Evolutionary conservation across 345 rosid species (phyloP).

Genomic region (Acer saccharum): DNA sequence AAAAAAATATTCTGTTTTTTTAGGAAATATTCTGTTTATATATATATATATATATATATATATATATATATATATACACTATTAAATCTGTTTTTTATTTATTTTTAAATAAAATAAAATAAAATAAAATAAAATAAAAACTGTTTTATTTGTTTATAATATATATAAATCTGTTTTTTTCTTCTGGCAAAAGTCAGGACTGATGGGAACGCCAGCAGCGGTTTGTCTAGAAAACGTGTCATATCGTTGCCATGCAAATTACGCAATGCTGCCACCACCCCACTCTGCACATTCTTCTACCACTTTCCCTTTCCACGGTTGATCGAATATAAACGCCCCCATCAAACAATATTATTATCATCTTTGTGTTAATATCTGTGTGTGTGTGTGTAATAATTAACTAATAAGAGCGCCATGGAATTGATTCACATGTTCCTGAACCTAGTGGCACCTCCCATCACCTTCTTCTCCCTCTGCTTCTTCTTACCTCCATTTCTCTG

Average conservation of each 20-base stretch:
- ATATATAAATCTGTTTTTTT: too few relatives aligned
- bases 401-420: conserved; percentile 32
- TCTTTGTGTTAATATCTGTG: not conserved
- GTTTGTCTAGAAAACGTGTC: conserved; percentile 39
- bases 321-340: not conserved
- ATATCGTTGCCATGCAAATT: conserved; percentile 26
- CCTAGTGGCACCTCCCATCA: conserved; percentile 48
- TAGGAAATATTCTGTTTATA: too few relatives aligned
- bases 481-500: conserved; percentile 51
- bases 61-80: too few relatives aligned
- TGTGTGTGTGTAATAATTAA: not conserved
- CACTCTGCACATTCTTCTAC: not conserved
- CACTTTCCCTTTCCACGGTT: not conserved
- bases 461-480: conserved; percentile 47
- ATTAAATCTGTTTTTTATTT: too few relatives aligned
- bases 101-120: too few relatives aligned
- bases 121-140: too few relatives aligned
- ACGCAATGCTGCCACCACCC: conserved; percentile 35
- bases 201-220: not conserved
- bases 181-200: not conserved
- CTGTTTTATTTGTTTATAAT: too few relatives aligned
- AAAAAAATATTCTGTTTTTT: too few relatives aligned
- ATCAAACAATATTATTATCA: not conserved
- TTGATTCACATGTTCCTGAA: conserved; percentile 48
- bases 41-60: too few relatives aligned